Base-by-base conservation (phyloP, 805 yeast genomes). In the Priceomyces haplophilus region DNA sequence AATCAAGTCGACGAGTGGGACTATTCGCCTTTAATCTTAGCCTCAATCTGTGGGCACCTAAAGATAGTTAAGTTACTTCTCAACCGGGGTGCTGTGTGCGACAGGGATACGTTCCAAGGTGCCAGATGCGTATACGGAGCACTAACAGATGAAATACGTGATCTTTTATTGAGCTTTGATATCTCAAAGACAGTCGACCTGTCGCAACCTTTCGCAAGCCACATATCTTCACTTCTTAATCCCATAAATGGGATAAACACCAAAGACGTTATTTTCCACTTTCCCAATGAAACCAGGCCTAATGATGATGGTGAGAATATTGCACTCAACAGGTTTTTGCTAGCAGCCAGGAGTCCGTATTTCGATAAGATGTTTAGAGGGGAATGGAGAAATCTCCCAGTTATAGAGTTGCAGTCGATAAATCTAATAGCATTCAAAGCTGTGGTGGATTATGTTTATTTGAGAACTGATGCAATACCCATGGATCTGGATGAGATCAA, bases 81-180 rank as follows among this genome's bases (percentile, higher is more conserved):
- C 7, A 71, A 76, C 35, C 48, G 69, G 33, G 95, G 95, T 6
- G 88, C 93, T 0, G 71, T 80, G 6, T 85, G 91, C 58, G 90
- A 84, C 58, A 72, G 88, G 53, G 91, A 85, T 55, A 82, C 89
- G n/a, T 80, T 80, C 54, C 86, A 85, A 58, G 93, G 95, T 2
- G 87, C 83, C 10, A 70, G 72, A 34, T 85, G 91, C 50, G 71
- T 85, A 2, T 85, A 86, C 54, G 93, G 90, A 2, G 93, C 95
- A 0, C 61, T 86, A 43, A 86, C 75, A 13, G 88, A 84, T 54
- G 58, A 67, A 3, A 86, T 86, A 20, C 61, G 89, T 36, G 73
- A 75, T 32, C 57, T 83, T 16, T 61, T 86, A 40, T 54, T 82
- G 15, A 69, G 77, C 32, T 81, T 71, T 55, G 89, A 84, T 55